These are phyloP conservation scores for Tilletiopsis washingtonensis DNA, from an alignment of 1,284 basidiomycete species.

Conservation along the genomic window DNA sequence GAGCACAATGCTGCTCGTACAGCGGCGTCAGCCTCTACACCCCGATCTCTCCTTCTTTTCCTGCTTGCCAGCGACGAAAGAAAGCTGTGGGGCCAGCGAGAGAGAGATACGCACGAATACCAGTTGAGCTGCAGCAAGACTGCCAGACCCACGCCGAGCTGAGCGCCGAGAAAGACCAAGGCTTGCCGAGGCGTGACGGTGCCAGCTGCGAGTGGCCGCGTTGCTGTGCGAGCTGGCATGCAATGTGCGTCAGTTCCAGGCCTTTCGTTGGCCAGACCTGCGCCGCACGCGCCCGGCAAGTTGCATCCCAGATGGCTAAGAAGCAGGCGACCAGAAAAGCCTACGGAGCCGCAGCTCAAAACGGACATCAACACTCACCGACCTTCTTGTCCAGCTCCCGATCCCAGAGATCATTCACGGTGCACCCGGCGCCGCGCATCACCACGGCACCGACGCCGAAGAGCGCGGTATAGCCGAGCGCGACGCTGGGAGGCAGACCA, in stretches of 20 bases:
- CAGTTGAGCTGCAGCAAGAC: slow-evolving; percentile 85
- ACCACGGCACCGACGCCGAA: slow-evolving; percentile 86
- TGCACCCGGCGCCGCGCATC: slow-evolving; percentile 97
- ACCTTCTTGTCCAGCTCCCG: slow-evolving; percentile 79
- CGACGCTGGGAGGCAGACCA: slow-evolving; percentile 18
- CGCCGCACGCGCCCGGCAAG: too few relatives aligned
- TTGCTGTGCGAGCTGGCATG: slow-evolving; percentile 59
- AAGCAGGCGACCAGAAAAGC: background rate
- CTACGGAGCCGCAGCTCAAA: background rate
- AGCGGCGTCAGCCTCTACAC: background rate
- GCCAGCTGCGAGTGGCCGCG: slow-evolving; percentile 68
- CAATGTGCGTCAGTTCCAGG: background rate
- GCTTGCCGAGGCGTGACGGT: slow-evolving; percentile 72
- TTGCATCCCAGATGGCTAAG: too few relatives aligned
- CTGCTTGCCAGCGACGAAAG: too few relatives aligned
- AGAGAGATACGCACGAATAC: slow-evolving; percentile 63
- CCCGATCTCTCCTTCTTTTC: background rate
- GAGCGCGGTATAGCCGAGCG: slow-evolving; percentile 54
- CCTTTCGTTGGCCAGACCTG: background rate
- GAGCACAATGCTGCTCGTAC: slow-evolving; percentile 63
- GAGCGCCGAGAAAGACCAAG: slow-evolving; percentile 70
- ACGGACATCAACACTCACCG: slow-evolving; percentile 55
- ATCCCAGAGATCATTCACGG: slow-evolving; percentile 99
- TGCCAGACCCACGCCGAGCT: slow-evolving; percentile 76
- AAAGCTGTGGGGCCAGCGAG: background rate